Evolutionary conservation across 768 basidiomycete species (phyloP), one percentile per base, ranked within the genome.

Genomic region (Trichaptum fuscoviolaceum): DNA sequence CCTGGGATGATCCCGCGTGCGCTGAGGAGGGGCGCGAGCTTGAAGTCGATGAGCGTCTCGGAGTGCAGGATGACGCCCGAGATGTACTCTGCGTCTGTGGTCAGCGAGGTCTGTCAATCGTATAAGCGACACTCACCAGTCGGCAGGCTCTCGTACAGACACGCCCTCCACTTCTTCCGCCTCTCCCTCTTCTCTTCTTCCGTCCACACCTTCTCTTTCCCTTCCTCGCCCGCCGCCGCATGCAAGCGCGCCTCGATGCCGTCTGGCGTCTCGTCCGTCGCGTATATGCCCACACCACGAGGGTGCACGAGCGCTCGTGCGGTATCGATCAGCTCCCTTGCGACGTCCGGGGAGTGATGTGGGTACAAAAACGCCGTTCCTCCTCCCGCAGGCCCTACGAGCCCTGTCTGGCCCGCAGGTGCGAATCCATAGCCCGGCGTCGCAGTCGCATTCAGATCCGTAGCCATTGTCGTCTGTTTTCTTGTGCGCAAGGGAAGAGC

Each of bases 41-140:
- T 77, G 76, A 85, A 83, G 67, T 84, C 80, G 62, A 81, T 71
- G 65, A 85, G 78, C 5, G 83, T 80, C 70, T 84, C 82, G 2
- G 77, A 69, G 70, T 81, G 81, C n/a, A 85, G 70, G 67, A 84
- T 84, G 27, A 84, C 81, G 10, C 84, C 84, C 9, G 82, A 83
- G 26, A 86, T 80, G 69, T 81, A 78, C 58, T 84, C 81, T 81
- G 66, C 17, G 12, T 25, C 52, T 30, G 30, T 8, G 30, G 30
- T 30, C 30, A 30, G 8, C 30, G 8, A 30, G 8, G 34, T 5
- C 18, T 20, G 30, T 9, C 57, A 60, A 35, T 15, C 57, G 35
- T 12, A 17, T 35, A 34, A 59, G 59, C 24, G 24, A 24, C 20
- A 69, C 75, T 68, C 58, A 82, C 83, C 79, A 62, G 74, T 78